These are phyloP conservation scores for Raddia distichophylla DNA, from an alignment of 176 grass and related monocot genomes.

Conservation along the genomic window DNA sequence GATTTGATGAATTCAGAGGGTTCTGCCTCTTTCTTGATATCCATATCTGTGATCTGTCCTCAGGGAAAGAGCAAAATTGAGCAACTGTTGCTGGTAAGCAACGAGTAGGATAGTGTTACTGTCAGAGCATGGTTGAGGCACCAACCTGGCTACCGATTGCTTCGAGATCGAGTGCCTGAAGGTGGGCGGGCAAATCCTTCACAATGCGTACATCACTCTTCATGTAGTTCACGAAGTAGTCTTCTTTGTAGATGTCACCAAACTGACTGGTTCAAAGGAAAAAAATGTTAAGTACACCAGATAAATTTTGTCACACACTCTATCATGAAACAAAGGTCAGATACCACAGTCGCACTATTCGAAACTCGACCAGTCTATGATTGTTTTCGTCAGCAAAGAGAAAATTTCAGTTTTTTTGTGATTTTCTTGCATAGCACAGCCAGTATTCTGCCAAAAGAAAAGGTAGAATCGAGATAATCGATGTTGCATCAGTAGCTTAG, in stretches of 20 bases:
- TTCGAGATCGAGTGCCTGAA: constrained; percentile 70
- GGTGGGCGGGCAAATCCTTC: constrained; percentile 76
- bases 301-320: not conserved
- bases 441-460: not conserved
- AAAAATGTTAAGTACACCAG: not conserved
- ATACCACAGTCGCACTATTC: not conserved
- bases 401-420: not conserved
- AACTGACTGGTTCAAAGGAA: constrained; percentile 69
- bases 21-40: constrained; percentile 79
- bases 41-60: constrained; percentile 79
- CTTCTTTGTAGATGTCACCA: constrained; percentile 92
- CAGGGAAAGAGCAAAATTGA: not conserved
- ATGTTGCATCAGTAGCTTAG: not conserved
- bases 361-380: not conserved
- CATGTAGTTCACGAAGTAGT: constrained; percentile 87
- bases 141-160: constrained; percentile 85
- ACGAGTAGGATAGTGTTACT: not conserved
- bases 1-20: constrained; percentile 71
- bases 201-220: constrained; percentile 78
- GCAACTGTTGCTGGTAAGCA: not conserved
- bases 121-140: not conserved
- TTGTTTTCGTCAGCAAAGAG: not conserved
- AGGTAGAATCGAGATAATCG: not conserved
- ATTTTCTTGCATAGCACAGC: not conserved
- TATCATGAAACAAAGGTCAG: not conserved